Percentiles rank a stretch among this genome's conserved stretches.
Conservation (phyloP, 2,329 filamentous ascomycete genomes). For the Talaromyces marneffei region DNA sequence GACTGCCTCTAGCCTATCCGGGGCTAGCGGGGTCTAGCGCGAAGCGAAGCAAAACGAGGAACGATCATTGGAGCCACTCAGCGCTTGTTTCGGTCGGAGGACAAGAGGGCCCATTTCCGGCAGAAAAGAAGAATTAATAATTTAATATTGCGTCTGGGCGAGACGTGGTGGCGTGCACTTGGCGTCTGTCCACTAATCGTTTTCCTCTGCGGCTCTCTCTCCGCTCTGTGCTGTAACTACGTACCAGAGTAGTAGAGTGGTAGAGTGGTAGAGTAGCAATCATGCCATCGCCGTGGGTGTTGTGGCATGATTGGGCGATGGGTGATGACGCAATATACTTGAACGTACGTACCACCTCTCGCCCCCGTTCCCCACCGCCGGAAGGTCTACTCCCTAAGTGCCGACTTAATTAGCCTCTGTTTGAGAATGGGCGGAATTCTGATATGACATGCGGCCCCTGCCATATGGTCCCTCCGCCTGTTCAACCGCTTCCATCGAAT, state of each 20-base stretch:
- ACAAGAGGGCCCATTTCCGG: neutral
- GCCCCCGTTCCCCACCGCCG: neutral
- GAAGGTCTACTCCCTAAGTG: neutral
- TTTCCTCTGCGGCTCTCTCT: neutral
- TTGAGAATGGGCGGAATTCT: neutral
- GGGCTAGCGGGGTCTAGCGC: neutral
- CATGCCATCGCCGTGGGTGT: neutral
- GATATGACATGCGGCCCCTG: neutral
- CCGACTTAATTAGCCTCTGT: neutral
- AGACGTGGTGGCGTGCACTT: neutral
- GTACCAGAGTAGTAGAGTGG: no score
- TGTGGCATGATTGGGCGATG: neutral
- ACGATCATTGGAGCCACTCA: neutral
- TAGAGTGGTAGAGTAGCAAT: neutral
- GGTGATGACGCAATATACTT: conserved; percentile 8
- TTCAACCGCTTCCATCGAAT: neutral
- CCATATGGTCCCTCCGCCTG: neutral
- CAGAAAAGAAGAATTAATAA: neutral
- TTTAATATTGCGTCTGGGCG: neutral
- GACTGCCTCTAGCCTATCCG: neutral
- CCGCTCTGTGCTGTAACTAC: no score
- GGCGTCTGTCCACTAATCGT: neutral
- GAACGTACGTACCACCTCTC: neutral
- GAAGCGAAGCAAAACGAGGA: neutral
- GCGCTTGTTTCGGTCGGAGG: neutral